phyloP scores from a whole-genome alignment of 2,329 filamentous ascomycete genomes.

The Fusarium abutilonis region DNA sequence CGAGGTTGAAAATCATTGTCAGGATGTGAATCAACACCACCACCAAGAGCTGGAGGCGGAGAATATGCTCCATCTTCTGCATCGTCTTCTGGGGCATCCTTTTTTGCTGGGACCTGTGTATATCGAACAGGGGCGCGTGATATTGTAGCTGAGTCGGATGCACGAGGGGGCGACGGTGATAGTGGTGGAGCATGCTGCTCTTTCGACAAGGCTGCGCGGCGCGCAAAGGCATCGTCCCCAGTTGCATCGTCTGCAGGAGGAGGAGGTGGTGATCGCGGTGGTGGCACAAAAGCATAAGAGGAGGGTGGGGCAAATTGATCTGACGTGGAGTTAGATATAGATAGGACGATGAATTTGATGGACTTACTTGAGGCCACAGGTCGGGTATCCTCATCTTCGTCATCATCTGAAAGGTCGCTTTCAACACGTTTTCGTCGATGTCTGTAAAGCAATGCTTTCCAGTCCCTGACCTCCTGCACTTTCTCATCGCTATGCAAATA shows the following conservation, averaged over 20 bases:
- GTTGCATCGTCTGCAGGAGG: conserved; percentile 66
- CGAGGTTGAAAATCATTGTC: conserved; percentile 55
- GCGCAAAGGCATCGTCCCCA: conserved; percentile 75
- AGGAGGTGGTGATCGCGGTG: conserved; percentile 58
- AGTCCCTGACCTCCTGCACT: conserved; percentile 80
- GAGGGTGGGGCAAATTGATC: conserved; percentile 69
- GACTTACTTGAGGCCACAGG: conserved; percentile 50
- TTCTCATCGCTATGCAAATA: conserved; percentile 87
- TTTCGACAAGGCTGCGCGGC: conserved; percentile 67
- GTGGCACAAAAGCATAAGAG: conserved; percentile 66
- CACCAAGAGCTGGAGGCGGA: conserved; percentile 59
- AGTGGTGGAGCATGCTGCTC: conserved; percentile 48
- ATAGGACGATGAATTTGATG: not conserved
- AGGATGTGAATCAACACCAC: conserved; percentile 52
- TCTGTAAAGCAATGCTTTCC: conserved; percentile 83
- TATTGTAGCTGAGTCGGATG: conserved; percentile 68
- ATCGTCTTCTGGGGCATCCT: conserved; percentile 53
- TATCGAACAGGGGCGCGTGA: conserved; percentile 84
- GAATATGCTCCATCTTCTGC: conserved; percentile 56
- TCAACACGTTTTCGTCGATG: conserved; percentile 64
- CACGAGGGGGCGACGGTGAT: conserved; percentile 50
- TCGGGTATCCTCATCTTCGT: conserved; percentile 50
- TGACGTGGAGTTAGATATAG: conserved; percentile 45
- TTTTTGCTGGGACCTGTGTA: conserved; percentile 45
- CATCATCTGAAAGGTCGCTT: conserved; percentile 52